Evolutionary conservation across 2,329 filamentous ascomycete species (phyloP).

Genomic region (Juglanconis juglandina): DNA sequence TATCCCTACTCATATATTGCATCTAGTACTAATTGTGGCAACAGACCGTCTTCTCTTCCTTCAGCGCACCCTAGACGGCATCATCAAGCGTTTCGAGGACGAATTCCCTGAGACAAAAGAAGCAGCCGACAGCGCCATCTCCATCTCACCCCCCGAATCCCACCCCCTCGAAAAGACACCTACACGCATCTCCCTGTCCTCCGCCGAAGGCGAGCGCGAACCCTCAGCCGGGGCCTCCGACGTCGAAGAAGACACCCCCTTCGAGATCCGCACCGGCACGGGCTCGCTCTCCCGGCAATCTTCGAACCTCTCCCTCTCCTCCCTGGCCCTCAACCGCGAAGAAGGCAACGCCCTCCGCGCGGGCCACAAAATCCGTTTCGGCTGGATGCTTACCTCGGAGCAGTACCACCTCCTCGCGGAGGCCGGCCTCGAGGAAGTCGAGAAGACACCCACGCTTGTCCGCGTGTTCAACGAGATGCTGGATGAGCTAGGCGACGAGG

Average conservation of each 20-base stretch:
- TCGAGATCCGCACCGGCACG: slow-evolving; percentile 21
- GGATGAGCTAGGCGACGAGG: slow-evolving; percentile 59
- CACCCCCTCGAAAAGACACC: slow-evolving; percentile 23
- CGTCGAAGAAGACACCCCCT: slow-evolving; percentile 45
- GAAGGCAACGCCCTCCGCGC: slow-evolving; percentile 54
- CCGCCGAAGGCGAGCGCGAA: slow-evolving; percentile 35
- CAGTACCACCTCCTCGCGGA: slow-evolving; percentile 46
- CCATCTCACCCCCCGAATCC: slow-evolving; percentile 23
- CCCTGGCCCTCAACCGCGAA: slow-evolving; percentile 52
- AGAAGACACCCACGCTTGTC: slow-evolving; percentile 47
- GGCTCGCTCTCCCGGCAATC: slow-evolving; percentile 47
- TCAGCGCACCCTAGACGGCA: slow-evolving; percentile 80
- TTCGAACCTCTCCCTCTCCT: slow-evolving; percentile 48
- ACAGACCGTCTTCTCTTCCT: slow-evolving; percentile 79
- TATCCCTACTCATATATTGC: neutral
- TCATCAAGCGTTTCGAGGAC: slow-evolving; percentile 93
- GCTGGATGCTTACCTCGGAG: slow-evolving; percentile 47
- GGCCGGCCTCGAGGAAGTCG: slow-evolving; percentile 44
- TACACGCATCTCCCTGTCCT: slow-evolving; percentile 27
- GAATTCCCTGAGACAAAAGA: slow-evolving; percentile 87
- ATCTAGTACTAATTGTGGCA: slow-evolving; percentile 23
- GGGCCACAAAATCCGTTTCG: slow-evolving; percentile 54
- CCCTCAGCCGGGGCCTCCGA: slow-evolving; percentile 39
- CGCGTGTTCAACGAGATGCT: slow-evolving; percentile 59
- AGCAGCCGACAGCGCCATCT: slow-evolving; percentile 28